Percentiles rank a stretch among this genome's conserved stretches.
phyloP scores from a whole-genome alignment of 805 yeast species.

The Millerago galiae region DNA sequence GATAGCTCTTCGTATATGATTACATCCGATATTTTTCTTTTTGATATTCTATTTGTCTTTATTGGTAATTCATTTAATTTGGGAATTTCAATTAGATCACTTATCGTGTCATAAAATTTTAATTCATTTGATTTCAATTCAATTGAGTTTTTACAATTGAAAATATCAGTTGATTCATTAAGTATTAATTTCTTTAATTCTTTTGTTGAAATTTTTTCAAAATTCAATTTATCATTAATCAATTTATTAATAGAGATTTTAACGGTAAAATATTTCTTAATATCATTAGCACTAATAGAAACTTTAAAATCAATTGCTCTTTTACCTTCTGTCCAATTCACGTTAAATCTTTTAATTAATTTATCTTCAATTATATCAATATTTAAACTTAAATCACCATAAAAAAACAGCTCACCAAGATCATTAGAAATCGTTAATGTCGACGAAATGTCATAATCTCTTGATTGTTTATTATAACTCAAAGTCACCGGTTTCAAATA shows the following conservation, averaged over 20 bases:
- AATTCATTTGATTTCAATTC: background rate
- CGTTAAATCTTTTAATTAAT: background rate
- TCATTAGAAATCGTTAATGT: constrained; percentile 30
- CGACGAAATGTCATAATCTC: constrained; percentile 12
- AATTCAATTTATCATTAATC: constrained; percentile 11
- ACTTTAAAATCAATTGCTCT: constrained; percentile 14
- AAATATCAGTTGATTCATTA: constrained; percentile 7
- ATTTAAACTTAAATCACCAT: constrained; percentile 22
- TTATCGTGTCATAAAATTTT: constrained; percentile 11
- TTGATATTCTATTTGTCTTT: constrained; percentile 15
- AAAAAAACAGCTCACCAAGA: constrained; percentile 33
- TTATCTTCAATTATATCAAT: constrained; percentile 3
- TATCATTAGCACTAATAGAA: background rate
- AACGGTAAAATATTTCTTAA: background rate
- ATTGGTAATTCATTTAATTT: constrained; percentile 6
- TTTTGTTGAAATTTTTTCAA: constrained; percentile 5
- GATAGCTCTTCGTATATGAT: constrained; percentile 31
- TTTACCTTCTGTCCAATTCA: constrained; percentile 17
- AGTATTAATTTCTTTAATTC: constrained; percentile 10
- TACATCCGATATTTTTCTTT: constrained; percentile 9
- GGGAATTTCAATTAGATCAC: constrained; percentile 16
- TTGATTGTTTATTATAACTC: constrained; percentile 5
- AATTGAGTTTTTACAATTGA: constrained; percentile 6
- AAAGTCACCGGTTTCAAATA: constrained; percentile 28
- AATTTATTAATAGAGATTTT: constrained; percentile 7